Evolutionary conservation across 768 basidiomycete species (phyloP), one percentile per base, ranked within the genome.

Genomic region (Collybia mongolica): DNA sequence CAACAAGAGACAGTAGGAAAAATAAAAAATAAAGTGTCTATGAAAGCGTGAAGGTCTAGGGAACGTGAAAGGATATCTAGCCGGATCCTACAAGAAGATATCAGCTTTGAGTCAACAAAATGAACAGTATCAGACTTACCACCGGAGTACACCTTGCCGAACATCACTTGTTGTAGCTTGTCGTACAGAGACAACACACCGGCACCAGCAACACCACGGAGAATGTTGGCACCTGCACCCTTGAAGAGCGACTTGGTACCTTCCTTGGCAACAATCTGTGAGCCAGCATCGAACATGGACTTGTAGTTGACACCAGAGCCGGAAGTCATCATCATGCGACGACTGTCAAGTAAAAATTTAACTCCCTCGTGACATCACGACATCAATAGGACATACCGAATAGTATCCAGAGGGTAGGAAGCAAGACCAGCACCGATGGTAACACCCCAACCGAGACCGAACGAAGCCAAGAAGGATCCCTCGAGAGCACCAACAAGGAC

Each of bases 251-350:
- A 98, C 73, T 88, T 90, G 52, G 78, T 72, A 64, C 97, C 97
- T 79, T 99, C 97, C 81, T 96, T 96, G 67, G 85, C 86, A 62
- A 98, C 65, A 67, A 99, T 98, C 75, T 73, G 93, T 24, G 88
- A 81, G 54, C 85, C 93, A 66, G 95, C 95, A 65, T 98, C 95
- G 72, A 96, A 88, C 94, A 98, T 98, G 61, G 90, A 92, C 82
- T 95, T 96, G 88, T 98, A 98, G 86, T 98, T 94, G 54, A 88
- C 84, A 63, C 83, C 82, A 63, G 84, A 88, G 62, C 96, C 97
- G 19, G 96, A 98, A 32, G 97, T 98, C 96, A 98, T 98, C 97
- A 99, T 99, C 97, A 99, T 99, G 62, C 97, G 93, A 88, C 97
- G 95, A 88, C 96, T 95, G 61, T 58, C 24, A 26, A 67, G 11